Percentiles rank a stretch among this genome's conserved stretches.
phyloP scores from a whole-genome alignment of 768 basidiomycete species.

The Mycena leptocephala region DNA sequence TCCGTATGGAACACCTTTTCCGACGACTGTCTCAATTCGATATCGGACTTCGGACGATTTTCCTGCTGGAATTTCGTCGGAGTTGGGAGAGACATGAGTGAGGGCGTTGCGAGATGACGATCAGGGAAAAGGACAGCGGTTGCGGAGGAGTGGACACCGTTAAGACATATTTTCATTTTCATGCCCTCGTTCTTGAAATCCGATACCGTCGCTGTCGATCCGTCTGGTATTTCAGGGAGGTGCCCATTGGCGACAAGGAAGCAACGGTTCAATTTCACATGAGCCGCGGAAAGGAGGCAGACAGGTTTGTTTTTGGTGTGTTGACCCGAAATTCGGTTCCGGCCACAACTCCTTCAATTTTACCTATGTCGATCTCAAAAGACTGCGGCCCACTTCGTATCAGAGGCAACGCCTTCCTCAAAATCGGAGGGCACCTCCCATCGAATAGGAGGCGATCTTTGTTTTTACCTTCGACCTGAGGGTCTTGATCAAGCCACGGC shows the following conservation, averaged over 20 bases:
- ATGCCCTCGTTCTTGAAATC: neutral
- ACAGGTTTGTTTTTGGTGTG: neutral
- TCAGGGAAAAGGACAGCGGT: neutral
- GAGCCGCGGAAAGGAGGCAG: neutral
- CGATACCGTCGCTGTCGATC: neutral
- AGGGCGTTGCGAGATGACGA: neutral
- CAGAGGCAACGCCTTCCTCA: neutral
- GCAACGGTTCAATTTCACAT: neutral
- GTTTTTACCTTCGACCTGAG: neutral
- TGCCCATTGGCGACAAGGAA: neutral
- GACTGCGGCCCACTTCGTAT: neutral
- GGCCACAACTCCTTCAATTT: neutral
- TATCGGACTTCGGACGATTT: neutral
- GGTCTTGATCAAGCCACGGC: neutral
- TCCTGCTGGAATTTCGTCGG: neutral
- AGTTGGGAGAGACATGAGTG: neutral
- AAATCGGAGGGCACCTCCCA: neutral
- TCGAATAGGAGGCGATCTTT: neutral
- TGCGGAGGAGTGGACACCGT: neutral
- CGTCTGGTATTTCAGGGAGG: neutral
- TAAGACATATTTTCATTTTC: neutral
- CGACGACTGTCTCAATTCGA: neutral
- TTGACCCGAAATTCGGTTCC: neutral
- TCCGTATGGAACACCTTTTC: neutral
- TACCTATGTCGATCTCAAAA: neutral